phyloP scores from a whole-genome alignment of 371 early-diverging fungal genomes.

The Mucor sp. region DNA sequence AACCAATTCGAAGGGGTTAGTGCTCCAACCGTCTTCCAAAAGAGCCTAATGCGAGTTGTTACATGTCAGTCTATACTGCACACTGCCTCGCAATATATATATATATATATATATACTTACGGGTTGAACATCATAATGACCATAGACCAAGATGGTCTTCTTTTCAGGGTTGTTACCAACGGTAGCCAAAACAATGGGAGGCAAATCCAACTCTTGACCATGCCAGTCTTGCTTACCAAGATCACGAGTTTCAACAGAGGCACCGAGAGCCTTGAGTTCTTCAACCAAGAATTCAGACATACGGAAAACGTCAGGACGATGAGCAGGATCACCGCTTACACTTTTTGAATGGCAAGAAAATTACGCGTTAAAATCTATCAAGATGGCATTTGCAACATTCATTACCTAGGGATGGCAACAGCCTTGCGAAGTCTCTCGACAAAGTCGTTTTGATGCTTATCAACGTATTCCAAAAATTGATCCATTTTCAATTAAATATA shows the following conservation, averaged over 20 bases:
- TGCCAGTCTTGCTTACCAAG: constrained; percentile 88
- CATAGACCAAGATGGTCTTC: constrained; percentile 96
- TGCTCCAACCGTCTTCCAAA: constrained; percentile 94
- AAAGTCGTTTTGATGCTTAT: constrained; percentile 78
- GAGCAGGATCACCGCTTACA: constrained; percentile 77
- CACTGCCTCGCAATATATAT: background rate
- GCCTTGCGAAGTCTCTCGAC: constrained; percentile 86
- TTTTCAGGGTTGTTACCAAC: constrained; percentile 90
- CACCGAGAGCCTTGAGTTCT: constrained; percentile 80
- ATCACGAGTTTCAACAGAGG: constrained; percentile 65
- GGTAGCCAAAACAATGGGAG: constrained; percentile 91
- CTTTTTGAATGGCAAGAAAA: constrained; percentile 39
- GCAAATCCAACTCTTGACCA: constrained; percentile 76
- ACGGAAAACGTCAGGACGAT: constrained; percentile 84
- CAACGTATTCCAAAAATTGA: constrained; percentile 75
- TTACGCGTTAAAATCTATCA: background rate
- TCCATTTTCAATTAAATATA: constrained; percentile 21
- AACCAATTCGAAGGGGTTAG: constrained; percentile 88
- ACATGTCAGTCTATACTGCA: background rate
- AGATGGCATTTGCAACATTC: background rate
- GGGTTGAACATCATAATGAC: constrained; percentile 96
- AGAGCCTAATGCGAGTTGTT: constrained; percentile 60
- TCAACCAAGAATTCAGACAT: constrained; percentile 90
- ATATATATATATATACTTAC: too few relatives aligned
- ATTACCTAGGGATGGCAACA: constrained; percentile 89